These are phyloP conservation scores for Colletotrichum nymphaeae DNA, from an alignment of 2,329 filamentous ascomycete genomes.

Conservation along the genomic window DNA sequence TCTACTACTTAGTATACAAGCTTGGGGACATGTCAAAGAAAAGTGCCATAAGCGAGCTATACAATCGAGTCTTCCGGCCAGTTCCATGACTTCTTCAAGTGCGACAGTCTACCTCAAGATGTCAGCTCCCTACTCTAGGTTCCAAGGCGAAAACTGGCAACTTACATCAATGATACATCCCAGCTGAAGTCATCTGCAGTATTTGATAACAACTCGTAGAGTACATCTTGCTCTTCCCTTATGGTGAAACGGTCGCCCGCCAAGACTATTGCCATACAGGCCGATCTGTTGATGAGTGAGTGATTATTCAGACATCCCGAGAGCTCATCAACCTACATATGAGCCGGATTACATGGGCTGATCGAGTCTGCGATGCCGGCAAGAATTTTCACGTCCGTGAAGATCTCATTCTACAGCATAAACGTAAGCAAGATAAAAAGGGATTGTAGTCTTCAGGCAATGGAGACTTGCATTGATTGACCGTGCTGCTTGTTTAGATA, in stretches of 20 bases:
- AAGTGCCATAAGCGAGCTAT: too few species aligned
- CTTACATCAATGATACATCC: conserved; percentile 11
- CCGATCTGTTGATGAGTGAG: conserved; percentile 35
- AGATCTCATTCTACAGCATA: conserved; percentile 1
- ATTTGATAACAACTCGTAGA: conserved; percentile 47
- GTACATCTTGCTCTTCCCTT: conserved; percentile 48
- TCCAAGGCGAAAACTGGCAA: too few species aligned
- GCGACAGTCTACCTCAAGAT: not conserved
- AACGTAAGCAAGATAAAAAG: too few species aligned
- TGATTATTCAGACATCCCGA: not conserved
- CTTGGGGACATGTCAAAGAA: too few species aligned
- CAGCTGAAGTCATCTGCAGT: conserved; percentile 35
- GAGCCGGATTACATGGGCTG: not conserved
- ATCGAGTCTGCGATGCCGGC: conserved; percentile 13
- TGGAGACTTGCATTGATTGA: conserved; percentile 36
- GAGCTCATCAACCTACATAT: conserved; percentile 3
- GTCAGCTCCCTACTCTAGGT: too few species aligned
- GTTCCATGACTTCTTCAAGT: too few species aligned
- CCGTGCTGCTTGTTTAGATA: not conserved
- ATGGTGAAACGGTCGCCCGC: conserved; percentile 51
- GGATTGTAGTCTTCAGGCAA: too few species aligned
- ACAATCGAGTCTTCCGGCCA: too few species aligned
- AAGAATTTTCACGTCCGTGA: conserved; percentile 13
- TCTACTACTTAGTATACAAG: too few species aligned
- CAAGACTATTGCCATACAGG: conserved; percentile 43